Base-by-base conservation (phyloP, 345 rosid genomes). In the Corchorus capsularis region DNA sequence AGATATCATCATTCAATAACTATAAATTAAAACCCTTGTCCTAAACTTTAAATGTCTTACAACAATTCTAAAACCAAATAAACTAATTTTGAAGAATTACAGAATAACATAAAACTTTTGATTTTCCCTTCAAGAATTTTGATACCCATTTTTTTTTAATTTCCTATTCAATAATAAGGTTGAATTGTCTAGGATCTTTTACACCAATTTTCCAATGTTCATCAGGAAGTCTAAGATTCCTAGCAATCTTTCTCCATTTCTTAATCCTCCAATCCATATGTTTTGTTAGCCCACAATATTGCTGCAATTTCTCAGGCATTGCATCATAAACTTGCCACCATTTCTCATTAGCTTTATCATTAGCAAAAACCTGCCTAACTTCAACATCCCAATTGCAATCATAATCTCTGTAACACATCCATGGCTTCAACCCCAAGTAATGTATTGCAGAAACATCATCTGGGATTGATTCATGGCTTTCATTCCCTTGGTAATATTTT, bases 341-440 rank as follows among this genome's bases (percentile, higher is more conserved):
- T 68, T 62, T 83, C 73, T 57, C 32, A 27, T 89, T 88, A 14
- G 89, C 92, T 0, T 82, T 72, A 37, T 96, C 97, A 35, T 96
- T 93, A 0, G 99, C 98, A 79, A 85, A 96, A n/a, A 41, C 57
- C 0, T 64, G 86, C 0, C 77, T 64, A 43, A 8, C 53, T 43
- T 9, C 71, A 49, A 35, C 76, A 73, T 93, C 98, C 98, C 99
- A 93, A 5, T 96, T 96, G 43, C 99, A 96, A 56, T 93, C 99
- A 35, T 93, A 96, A 63, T 96, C 99, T 71, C 82, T 82, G 45
- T 92, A 96, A 77, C 99, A 96, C 81, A 81, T 78, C 99, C 99
- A 96, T 45, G 99, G 99, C 87, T 96, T 96, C 68, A 82, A 39
- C 17, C 99, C 99, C 65, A 96, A 63, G 64, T 86, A 93, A 71